phyloP scores from a whole-genome alignment of 2,329 filamentous ascomycete species.

The Dactylellina leptospora region DNA sequence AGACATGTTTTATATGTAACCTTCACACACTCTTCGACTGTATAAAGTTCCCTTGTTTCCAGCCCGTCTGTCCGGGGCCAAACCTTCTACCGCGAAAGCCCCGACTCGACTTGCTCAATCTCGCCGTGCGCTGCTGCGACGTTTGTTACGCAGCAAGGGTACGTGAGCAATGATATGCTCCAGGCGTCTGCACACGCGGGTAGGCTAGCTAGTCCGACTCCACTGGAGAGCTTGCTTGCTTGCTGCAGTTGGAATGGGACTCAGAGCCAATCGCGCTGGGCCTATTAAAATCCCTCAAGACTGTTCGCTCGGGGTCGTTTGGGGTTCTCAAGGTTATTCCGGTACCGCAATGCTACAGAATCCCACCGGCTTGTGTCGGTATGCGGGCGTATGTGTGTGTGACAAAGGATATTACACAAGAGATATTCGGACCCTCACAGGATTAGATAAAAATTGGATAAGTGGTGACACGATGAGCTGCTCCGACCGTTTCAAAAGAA shows the following conservation, averaged over 20 bases:
- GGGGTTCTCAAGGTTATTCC: background rate
- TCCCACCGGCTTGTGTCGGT: conserved; percentile 39
- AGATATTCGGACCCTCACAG: conserved; percentile 15
- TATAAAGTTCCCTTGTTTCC: conserved; percentile 7
- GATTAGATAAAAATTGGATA: conserved; percentile 14
- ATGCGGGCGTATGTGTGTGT: conserved; percentile 5
- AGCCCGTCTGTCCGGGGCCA: conserved; percentile 31
- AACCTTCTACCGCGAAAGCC: conserved; percentile 2
- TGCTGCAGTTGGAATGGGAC: conserved; percentile 31
- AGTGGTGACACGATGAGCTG: conserved; percentile 45
- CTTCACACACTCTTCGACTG: conserved; percentile 15
- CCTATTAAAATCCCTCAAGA: conserved; percentile 53
- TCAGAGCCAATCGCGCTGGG: conserved; percentile 40
- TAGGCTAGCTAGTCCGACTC: conserved; percentile 28
- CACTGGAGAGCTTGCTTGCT: background rate
- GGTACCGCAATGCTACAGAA: conserved; percentile 18
- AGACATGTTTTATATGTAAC: conserved; percentile 23
- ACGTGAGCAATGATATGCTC: conserved; percentile 7
- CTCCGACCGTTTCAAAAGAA: conserved; percentile 10
- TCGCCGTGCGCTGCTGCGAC: conserved; percentile 26
- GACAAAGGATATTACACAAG: conserved; percentile 10
- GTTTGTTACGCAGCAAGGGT: conserved; percentile 44
- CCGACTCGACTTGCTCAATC: conserved; percentile 48
- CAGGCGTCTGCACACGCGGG: conserved; percentile 44
- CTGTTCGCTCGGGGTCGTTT: background rate